Percentiles rank a stretch among this genome's conserved stretches.
These are phyloP conservation scores for Funneliformis caledonium DNA, from an alignment of 371 early-diverging fungal genomes.

Conservation along the genomic window DNA sequence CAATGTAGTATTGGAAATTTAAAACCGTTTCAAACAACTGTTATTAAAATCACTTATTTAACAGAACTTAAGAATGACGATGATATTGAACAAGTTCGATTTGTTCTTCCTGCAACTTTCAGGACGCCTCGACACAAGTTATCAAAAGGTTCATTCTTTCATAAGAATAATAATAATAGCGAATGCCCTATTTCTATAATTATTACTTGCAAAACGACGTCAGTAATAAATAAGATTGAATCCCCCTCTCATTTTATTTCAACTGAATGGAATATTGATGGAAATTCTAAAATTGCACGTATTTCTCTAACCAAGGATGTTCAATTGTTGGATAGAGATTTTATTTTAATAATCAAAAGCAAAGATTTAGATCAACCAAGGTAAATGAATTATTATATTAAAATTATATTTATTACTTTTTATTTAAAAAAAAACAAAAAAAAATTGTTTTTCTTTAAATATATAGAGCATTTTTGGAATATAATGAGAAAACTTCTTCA, in stretches of 20 bases:
- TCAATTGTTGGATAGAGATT: conserved; percentile 24
- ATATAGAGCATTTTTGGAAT: conserved; percentile 46
- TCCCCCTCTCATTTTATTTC: conserved; percentile 20
- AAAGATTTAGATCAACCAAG: conserved; percentile 35
- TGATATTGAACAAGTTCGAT: conserved; percentile 50
- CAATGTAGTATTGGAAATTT: conserved; percentile 50
- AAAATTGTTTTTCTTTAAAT: no score
- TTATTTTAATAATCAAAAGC: conserved; percentile 31
- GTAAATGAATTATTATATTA: no score
- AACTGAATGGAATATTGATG: conserved; percentile 34
- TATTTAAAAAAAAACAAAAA: no score
- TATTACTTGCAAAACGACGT: background rate
- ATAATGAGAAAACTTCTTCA: conserved; percentile 47
- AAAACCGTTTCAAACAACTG: conserved; percentile 35
- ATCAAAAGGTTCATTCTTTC: no score
- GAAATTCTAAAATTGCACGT: background rate
- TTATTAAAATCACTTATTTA: conserved; percentile 51
- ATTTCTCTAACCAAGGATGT: background rate
- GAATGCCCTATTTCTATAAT: background rate
- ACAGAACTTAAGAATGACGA: conserved; percentile 51
- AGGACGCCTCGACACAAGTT: conserved; percentile 48
- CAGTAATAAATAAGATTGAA: background rate
- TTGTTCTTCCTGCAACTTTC: conserved; percentile 48
- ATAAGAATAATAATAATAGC: background rate
- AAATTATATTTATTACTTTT: no score